These are phyloP conservation scores for Trypanosoma lewisi DNA, from an alignment of 208 protist genomes.

Conservation along the genomic window DNA sequence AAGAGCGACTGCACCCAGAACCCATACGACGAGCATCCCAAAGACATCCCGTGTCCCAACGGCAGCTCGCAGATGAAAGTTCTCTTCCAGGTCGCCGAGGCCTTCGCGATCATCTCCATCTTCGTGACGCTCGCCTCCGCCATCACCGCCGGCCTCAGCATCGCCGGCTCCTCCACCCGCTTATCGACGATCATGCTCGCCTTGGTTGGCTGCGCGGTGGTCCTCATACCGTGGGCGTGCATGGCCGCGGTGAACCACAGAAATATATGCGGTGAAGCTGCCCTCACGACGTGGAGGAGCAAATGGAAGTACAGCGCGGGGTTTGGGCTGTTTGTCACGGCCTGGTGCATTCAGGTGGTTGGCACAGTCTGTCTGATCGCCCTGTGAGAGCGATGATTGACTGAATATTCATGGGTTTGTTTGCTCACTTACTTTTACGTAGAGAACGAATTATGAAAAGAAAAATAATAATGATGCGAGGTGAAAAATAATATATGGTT, in stretches of 20 bases:
- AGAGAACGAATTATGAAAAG: background rate
- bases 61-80: conserved; percentile 15
- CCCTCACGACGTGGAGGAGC: conserved; percentile 25
- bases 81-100: conserved; percentile 49
- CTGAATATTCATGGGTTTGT: background rate
- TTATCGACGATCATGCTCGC: conserved; percentile 27
- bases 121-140: conserved; percentile 31
- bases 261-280: conserved; percentile 29
- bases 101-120: conserved; percentile 64
- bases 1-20: conserved; percentile 49
- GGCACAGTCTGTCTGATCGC: conserved; percentile 34
- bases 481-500: background rate
- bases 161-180: conserved; percentile 32
- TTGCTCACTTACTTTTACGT: background rate
- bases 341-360: conserved; percentile 43
- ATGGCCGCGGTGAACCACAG: conserved; percentile 48
- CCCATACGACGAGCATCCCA: conserved; percentile 35
- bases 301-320: conserved; percentile 42
- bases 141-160: conserved; percentile 29
- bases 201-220: conserved; percentile 19
- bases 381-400: conserved; percentile 5
- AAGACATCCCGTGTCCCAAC: conserved; percentile 21
- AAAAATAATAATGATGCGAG: no score
- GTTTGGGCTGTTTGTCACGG: conserved; percentile 43
- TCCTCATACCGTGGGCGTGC: conserved; percentile 52